Percentiles rank a stretch among this genome's conserved stretches.
phyloP scores from a whole-genome alignment of 2,329 filamentous ascomycete species.

The Emmonsiellopsis sp. region DNA sequence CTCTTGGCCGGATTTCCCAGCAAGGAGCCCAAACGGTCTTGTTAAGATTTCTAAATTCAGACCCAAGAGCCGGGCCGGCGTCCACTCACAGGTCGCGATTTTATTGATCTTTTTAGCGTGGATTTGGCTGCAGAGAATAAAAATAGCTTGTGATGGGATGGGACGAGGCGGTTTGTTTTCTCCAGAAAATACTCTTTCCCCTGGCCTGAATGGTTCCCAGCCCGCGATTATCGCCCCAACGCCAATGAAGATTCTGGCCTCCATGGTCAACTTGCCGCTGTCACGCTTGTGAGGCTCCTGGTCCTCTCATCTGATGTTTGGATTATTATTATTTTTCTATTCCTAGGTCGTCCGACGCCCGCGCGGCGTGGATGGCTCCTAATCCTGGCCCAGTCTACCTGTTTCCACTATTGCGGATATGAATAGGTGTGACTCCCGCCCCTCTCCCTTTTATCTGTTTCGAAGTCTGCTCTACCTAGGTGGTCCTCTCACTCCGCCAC shows the following conservation, averaged over 20 bases:
- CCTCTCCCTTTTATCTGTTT: background rate
- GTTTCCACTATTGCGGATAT: slow-evolving; percentile 2
- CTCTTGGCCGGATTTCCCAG: background rate
- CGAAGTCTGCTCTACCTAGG: background rate
- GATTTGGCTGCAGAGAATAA: slow-evolving; percentile 1
- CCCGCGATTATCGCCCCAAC: background rate
- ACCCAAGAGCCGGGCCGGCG: background rate
- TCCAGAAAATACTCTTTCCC: background rate
- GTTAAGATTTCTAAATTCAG: slow-evolving; percentile 1
- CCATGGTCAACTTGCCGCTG: background rate
- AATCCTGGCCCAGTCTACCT: background rate
- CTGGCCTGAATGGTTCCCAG: background rate
- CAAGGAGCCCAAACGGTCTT: background rate
- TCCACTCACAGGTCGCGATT: background rate
- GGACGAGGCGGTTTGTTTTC: background rate
- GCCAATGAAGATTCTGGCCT: slow-evolving; percentile 1
- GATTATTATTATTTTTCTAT: background rate
- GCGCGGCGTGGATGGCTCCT: background rate
- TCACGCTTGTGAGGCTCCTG: background rate
- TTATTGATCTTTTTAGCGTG: background rate
- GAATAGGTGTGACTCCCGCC: slow-evolving; percentile 10
- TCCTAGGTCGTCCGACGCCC: background rate
- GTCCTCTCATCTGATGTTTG: background rate
- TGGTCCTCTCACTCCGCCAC: background rate
- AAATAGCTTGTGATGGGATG: background rate